Percentiles rank a stretch among this genome's conserved stretches.
phyloP scores from a whole-genome alignment of 441 rosid species.

The Capsella rubella region DNA sequence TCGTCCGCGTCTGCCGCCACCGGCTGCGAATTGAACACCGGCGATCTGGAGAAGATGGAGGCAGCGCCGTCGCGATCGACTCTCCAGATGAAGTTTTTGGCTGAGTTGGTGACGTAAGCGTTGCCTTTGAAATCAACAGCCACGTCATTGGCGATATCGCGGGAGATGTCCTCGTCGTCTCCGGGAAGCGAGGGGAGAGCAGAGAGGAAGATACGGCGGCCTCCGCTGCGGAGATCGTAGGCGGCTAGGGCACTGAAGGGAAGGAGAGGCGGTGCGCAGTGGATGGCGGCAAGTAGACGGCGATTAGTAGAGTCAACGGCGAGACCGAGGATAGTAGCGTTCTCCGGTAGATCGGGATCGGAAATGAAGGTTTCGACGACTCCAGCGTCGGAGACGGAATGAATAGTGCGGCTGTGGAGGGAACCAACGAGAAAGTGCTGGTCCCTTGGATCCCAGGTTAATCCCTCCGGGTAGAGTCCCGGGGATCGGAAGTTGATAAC shows the following conservation, averaged over 20 bases:
- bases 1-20: constrained; percentile 44
- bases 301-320: constrained; percentile 59
- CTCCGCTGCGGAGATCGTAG: constrained; percentile 65
- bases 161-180: constrained; percentile 35
- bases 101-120: constrained; percentile 83
- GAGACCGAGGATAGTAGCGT: constrained; percentile 64
- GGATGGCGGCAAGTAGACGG: constrained; percentile 73
- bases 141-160: constrained; percentile 70
- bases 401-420: constrained; percentile 59
- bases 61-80: constrained; percentile 65
- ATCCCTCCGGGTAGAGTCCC: constrained; percentile 74
- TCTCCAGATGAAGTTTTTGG: constrained; percentile 80
- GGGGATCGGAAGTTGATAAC: constrained; percentile 71
- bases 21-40: constrained; percentile 53
- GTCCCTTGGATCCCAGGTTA: constrained; percentile 71
- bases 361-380: constrained; percentile 62
- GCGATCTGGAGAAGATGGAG: constrained; percentile 69
- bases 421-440: constrained; percentile 90
- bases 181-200: constrained; percentile 49
- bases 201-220: constrained; percentile 68
- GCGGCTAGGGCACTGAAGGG: constrained; percentile 83
- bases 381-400: constrained; percentile 86
- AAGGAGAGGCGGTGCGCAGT: constrained; percentile 58
- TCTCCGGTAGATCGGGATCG: constrained; percentile 64
- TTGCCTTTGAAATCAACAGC: constrained; percentile 78